Evolutionary conservation across 2,329 filamentous ascomycete genomes (phyloP).

Genomic region (Fusarium solani-melongenae): DNA sequence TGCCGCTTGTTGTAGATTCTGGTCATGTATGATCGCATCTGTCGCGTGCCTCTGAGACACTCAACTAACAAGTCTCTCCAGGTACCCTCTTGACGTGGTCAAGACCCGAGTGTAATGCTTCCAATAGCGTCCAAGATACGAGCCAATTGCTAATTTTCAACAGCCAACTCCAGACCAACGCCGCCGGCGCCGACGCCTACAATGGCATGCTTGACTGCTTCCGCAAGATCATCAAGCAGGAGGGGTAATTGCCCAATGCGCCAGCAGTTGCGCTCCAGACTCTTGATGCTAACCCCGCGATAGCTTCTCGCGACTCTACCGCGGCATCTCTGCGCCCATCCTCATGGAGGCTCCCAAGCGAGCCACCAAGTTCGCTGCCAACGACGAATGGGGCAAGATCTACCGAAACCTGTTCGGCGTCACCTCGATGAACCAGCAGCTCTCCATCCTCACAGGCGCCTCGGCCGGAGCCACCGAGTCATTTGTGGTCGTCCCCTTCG

Average conservation of each 20-base stretch:
- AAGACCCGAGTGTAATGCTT: slow-evolving; percentile 91
- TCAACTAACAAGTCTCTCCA: slow-evolving; percentile 53
- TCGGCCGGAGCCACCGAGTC: slow-evolving; percentile 95
- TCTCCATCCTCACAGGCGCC: slow-evolving; percentile 93
- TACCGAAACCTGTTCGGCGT: slow-evolving; percentile 89
- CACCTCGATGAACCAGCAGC: slow-evolving; percentile 87
- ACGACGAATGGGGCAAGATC: slow-evolving; percentile 97
- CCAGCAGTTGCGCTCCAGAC: slow-evolving; percentile 7
- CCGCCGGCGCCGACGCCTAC: slow-evolving; percentile 83
- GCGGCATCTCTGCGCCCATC: slow-evolving; percentile 94
- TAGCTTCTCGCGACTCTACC: slow-evolving; percentile 90
- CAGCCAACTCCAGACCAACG: slow-evolving; percentile 88
- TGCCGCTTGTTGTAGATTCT: slow-evolving; percentile 71
- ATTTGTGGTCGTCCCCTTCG: slow-evolving; percentile 97
- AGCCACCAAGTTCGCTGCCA: slow-evolving; percentile 98
- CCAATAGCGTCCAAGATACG: slow-evolving; percentile 30
- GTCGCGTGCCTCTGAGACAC: slow-evolving; percentile 31
- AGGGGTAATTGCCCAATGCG: slow-evolving; percentile 73
- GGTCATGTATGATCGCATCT: slow-evolving; percentile 73
- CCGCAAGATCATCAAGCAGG: slow-evolving; percentile 93
- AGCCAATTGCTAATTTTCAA: slow-evolving; percentile 36
- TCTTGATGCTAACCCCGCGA: slow-evolving; percentile 28
- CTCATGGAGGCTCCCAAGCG: slow-evolving; percentile 96
- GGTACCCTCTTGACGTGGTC: slow-evolving; percentile 98
- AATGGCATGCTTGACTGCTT: slow-evolving; percentile 99